Evolutionary conservation across 202 grass and related monocot genomes (phyloP).

Genomic region (Digitaria exilis): DNA sequence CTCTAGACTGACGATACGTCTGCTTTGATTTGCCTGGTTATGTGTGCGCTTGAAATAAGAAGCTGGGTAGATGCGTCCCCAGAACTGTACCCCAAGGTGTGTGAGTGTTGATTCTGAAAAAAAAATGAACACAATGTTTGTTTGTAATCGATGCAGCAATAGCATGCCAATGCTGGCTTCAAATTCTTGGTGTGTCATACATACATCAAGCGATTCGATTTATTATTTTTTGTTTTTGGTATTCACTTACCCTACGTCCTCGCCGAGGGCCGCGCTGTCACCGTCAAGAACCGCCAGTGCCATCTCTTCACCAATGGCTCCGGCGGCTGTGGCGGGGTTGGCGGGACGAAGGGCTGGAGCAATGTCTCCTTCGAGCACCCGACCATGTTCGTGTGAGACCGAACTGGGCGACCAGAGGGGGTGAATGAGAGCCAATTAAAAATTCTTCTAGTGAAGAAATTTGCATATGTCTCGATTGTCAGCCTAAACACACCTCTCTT

Average conservation of each 20-base stretch:
- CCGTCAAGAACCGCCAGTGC: slow-evolving; percentile 45
- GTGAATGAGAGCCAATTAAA: too few species aligned
- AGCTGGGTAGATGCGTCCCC: background rate
- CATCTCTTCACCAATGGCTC: slow-evolving; percentile 40
- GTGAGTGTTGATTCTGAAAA: background rate
- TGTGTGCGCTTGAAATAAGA: background rate
- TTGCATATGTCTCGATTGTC: too few species aligned
- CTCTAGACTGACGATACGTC: too few species aligned
- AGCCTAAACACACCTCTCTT: too few species aligned
- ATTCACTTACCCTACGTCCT: slow-evolving; percentile 42
- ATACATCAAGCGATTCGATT: too few species aligned
- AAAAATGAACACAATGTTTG: background rate
- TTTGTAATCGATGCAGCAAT: background rate
- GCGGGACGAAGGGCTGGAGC: slow-evolving; percentile 40
- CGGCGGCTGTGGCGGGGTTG: too few species aligned
- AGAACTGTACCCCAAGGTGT: too few species aligned
- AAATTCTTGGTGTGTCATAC: background rate
- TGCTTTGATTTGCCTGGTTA: too few species aligned
- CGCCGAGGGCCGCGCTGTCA: slow-evolving; percentile 43
- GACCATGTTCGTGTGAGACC: slow-evolving; percentile 52
- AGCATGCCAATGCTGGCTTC: background rate
- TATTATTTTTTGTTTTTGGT: too few species aligned
- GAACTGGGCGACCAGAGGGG: too few species aligned
- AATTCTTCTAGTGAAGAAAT: too few species aligned
- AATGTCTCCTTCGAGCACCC: slow-evolving; percentile 69